phyloP scores from a whole-genome alignment of 2,329 filamentous ascomycete genomes.

The Alternaria ventricosa region DNA sequence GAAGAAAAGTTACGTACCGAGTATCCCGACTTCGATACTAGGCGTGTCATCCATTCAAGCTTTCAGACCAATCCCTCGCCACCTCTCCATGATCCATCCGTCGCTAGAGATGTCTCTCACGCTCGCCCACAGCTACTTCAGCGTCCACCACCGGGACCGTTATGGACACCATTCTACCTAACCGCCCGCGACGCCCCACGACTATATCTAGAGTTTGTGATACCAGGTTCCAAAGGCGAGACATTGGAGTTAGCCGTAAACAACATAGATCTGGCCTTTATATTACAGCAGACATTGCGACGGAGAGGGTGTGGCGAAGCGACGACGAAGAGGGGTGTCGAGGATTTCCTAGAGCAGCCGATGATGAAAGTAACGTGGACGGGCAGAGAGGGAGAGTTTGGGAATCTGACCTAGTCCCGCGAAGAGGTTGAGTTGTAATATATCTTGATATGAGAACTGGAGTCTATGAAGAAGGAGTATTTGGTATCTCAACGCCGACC shows the following conservation, averaged over 20 bases:
- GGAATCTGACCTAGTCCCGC: neutral
- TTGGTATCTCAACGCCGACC: slow-evolving; percentile 1
- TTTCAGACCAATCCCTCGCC: neutral
- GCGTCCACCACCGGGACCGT: neutral
- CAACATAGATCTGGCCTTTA: slow-evolving; percentile 7
- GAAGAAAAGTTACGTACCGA: neutral
- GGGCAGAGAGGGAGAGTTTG: neutral
- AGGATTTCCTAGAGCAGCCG: neutral
- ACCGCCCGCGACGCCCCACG: neutral
- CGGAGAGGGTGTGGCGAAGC: neutral
- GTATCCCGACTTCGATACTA: neutral
- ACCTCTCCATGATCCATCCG: neutral
- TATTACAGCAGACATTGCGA: slow-evolving; percentile 1
- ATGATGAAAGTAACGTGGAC: neutral
- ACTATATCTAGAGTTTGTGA: neutral
- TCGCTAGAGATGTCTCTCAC: neutral
- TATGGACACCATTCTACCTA: slow-evolving; percentile 1
- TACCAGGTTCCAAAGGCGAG: slow-evolving; percentile 8
- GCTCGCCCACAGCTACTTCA: neutral
- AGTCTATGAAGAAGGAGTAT: neutral
- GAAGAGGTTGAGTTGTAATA: neutral
- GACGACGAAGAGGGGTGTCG: neutral
- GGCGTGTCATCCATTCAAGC: neutral
- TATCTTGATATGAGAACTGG: neutral
- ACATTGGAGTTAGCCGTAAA: neutral